Evolutionary conservation across 345 rosid genomes (phyloP).

Genomic region (Rhodomyrtus tomentosa): DNA sequence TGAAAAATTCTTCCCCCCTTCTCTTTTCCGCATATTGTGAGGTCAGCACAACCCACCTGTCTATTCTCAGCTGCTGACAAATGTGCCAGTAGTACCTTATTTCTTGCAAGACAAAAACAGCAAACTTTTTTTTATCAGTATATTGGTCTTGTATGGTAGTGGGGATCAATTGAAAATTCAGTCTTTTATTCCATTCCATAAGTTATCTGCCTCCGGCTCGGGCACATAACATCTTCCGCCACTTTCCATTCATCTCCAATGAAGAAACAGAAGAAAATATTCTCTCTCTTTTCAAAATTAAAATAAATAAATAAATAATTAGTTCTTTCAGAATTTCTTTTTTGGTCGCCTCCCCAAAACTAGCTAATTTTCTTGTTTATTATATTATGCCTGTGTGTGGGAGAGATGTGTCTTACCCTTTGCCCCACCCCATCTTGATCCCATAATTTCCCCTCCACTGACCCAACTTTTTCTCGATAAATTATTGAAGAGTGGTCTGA

Average conservation of each 20-base stretch:
- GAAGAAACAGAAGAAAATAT: neutral
- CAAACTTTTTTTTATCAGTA: neutral
- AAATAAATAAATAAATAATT: neutral
- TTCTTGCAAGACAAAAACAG: neutral
- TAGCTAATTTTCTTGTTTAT: neutral
- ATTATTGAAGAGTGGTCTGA: neutral
- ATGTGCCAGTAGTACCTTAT: neutral
- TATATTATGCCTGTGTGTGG: neutral
- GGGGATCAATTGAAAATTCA: neutral
- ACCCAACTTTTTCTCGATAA: neutral
- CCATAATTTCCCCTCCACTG: neutral
- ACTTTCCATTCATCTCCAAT: neutral
- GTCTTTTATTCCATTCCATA: neutral
- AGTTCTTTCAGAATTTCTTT: neutral
- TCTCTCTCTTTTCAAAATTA: neutral
- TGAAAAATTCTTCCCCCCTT: neutral
- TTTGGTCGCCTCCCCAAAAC: neutral
- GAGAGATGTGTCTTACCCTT: neutral
- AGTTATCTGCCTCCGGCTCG: neutral
- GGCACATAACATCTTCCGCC: neutral
- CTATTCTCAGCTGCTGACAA: neutral
- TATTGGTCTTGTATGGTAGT: neutral
- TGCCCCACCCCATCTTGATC: neutral
- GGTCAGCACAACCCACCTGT: neutral
- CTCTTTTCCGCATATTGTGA: neutral